Base-by-base conservation (phyloP, 2,329 filamentous ascomycete species). In the Pseudohalonectria lignicola region DNA sequence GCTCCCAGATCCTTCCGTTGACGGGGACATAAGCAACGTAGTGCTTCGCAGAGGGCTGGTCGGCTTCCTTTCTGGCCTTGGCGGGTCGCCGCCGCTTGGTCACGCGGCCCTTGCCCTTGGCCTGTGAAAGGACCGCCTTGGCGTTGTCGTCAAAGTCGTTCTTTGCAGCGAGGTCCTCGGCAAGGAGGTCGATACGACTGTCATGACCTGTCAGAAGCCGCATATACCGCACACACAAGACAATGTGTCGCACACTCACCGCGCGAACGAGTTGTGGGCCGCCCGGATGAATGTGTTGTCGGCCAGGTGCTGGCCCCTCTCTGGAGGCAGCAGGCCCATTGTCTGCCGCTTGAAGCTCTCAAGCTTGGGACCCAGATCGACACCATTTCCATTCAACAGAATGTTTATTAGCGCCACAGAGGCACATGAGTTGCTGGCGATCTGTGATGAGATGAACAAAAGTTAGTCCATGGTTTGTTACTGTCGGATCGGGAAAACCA, bases 391-490 rank as follows among this genome's bases (percentile, higher is more conserved):
- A 53, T 96, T 96, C 74, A 94, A 93, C 52, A 94, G 65, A 43
- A 95, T 94, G 51, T 96, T 96, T 49, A 95, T 71, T 47, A 96
- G 67, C 4, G 92, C 87, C 33, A 95, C 76, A n/a, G 86, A 92
- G 16, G 86, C 92, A 59, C 92, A 98, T 19, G 86, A 82, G 57
- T 94, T 94, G 39, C 75, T 71, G 0, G 78, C 81, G 1, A 84
- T 86, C 80, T 90, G 43, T n/a, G n/a, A 11, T 4, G 9, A 12
- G 4, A 9, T 30, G 21, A 5, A 10, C 8, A 12, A n/a, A 19
- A 20, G 19, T 53, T 29, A 50, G 43, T 12, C 5, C 29, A 2
- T 18, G 16, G n/a, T 13, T 31, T 19, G 8, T 5, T 34, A 2
- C 19, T 41, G 12, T 44, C 38, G 19, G 19, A 37, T 12, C 11